Base-by-base conservation (phyloP, 257 asterid genomes). In the Solanum tarapatanum region DNA sequence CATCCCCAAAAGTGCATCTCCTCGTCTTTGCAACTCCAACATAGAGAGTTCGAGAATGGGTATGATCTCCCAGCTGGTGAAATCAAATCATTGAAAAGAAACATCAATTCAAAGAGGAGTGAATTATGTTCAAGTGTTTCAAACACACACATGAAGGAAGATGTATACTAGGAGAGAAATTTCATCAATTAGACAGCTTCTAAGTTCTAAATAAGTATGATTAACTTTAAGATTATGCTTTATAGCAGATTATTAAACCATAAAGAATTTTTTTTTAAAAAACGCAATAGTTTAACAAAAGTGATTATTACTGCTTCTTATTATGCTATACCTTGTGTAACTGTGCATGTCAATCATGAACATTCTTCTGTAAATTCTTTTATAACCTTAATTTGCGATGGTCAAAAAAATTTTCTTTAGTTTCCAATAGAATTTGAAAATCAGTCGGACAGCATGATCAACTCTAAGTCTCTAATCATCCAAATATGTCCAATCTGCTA, bases 21-120 rank as follows among this genome's bases (percentile, higher is more conserved):
- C 98, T 92, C 80, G 90, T 92, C 89, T 96, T 95, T 10, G 87
- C 89, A 76, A 96, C 94, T 90, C 98, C 99, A 88, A 96, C 85
- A 85, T 92, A 96, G 88, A 93, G 88, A 84, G 89, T 88, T 74
- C 91, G 91, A 90, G 88, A 85, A 23, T 83, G 88, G 76, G 89
- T 84, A 60, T 89, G 94, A 86, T 92, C 97, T 76, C 98, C 98
- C 37, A 94, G 92, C 98, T 96, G 94, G 85, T 30, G 51, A 43
- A 86, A 26, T 80, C 68, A 80, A 80, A 80, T 26, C 68, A 28
- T 16, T 8, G 26, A 45, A 45, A 80, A 80, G 66, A 28, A 45
- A 16, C 84, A 45, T 45, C 41, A 80, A 45, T 36, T 77, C 14
- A 80, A 35, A 45, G 66, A 79, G 55, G 41, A 80, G 66, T 28